Evolutionary conservation across 1,284 basidiomycete species (phyloP).

Genomic region (Trichosporon sp.): DNA sequence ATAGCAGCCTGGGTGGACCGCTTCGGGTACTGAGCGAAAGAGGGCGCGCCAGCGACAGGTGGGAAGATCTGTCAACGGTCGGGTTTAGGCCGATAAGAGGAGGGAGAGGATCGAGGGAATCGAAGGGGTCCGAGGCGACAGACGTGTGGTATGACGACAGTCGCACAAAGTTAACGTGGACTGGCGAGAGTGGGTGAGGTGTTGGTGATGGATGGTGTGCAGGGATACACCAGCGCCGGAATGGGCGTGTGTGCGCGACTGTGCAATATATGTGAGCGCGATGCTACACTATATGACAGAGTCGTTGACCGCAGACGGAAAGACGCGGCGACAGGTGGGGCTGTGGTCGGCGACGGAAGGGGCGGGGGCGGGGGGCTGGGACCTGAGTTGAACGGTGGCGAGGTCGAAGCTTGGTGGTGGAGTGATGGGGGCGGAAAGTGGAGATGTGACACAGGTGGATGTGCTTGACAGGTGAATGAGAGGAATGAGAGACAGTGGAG

Average conservation of each 20-base stretch:
- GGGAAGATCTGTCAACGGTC: neutral
- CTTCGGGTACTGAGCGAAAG: neutral
- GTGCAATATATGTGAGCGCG: neutral
- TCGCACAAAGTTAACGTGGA: conserved; percentile 3
- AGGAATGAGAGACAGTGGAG: neutral
- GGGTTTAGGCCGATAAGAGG: neutral
- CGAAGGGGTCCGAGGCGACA: neutral
- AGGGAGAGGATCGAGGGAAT: neutral
- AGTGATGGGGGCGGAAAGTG: neutral
- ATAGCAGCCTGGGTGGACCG: neutral
- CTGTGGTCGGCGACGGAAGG: neutral
- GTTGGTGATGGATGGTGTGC: neutral
- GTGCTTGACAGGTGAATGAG: neutral
- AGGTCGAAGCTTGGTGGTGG: neutral
- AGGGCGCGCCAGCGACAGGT: conserved; percentile 15
- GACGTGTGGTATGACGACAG: conserved; percentile 16
- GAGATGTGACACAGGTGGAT: conserved; percentile 2
- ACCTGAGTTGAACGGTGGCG: neutral
- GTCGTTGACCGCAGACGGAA: neutral
- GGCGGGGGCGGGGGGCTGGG: conserved; percentile 1
- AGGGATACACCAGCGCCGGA: neutral
- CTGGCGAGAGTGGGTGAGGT: conserved; percentile 5
- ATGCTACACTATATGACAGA: conserved; percentile 5
- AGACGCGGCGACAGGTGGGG: conserved; percentile 14
- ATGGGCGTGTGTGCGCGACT: neutral